These are phyloP conservation scores for Cymbopogon flexuosus DNA, from an alignment of 202 grass and related monocot species.

Conservation along the genomic window DNA sequence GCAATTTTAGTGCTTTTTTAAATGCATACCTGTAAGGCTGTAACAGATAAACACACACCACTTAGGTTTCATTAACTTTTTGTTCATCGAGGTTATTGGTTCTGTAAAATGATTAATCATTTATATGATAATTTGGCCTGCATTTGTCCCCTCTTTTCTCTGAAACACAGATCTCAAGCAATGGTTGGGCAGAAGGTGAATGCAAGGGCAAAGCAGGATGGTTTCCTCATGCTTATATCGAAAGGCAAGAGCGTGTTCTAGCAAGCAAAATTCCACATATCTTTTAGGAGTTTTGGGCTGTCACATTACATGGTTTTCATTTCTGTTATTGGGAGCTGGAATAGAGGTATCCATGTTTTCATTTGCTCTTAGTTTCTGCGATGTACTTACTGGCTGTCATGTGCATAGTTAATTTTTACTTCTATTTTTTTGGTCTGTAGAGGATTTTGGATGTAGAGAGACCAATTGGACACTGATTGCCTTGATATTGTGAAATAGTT, in stretches of 20 bases:
- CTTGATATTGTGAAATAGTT: background rate
- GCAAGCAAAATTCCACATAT: slow-evolving; percentile 87
- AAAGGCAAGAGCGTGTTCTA: slow-evolving; percentile 67
- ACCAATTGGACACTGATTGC: background rate
- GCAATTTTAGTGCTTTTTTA: background rate
- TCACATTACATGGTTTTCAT: slow-evolving; percentile 4
- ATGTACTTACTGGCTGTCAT: slow-evolving; percentile 3
- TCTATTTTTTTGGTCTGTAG: background rate
- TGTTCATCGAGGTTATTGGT: background rate
- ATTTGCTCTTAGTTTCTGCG: background rate
- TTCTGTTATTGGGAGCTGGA: slow-evolving; percentile 7
- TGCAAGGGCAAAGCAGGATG: slow-evolving; percentile 98
- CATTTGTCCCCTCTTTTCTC: background rate
- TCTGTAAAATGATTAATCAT: background rate
- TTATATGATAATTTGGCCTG: background rate
- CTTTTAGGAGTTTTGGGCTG: slow-evolving; percentile 47
- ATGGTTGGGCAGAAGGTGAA: slow-evolving; percentile 95
- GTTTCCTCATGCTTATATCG: slow-evolving; percentile 75
- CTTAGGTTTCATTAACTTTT: background rate
- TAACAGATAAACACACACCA: background rate
- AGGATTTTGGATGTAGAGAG: background rate
- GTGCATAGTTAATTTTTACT: slow-evolving; percentile 22
- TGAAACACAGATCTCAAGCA: slow-evolving; percentile 53
- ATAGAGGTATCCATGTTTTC: background rate
- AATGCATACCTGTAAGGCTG: background rate